Conservation (phyloP, 805 yeast genomes). For the Ogataea siamensis region DNA sequence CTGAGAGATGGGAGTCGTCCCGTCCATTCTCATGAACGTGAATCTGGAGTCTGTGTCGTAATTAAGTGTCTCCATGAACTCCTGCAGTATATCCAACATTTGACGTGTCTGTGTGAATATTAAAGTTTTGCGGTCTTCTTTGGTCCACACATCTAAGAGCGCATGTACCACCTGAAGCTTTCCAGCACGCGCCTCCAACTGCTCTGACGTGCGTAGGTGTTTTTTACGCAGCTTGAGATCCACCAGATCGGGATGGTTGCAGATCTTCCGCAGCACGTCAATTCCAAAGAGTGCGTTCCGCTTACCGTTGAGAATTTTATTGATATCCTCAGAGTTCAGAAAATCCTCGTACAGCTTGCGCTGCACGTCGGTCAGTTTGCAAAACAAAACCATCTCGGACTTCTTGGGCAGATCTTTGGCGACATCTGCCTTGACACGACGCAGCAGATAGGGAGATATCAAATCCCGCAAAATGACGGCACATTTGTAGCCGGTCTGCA, state of each 20-base stretch:
- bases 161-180: slow-evolving; percentile 87
- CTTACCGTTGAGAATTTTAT: slow-evolving; percentile 68
- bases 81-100: slow-evolving; percentile 85
- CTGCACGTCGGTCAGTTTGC: slow-evolving; percentile 77
- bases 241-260: slow-evolving; percentile 92
- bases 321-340: slow-evolving; percentile 70
- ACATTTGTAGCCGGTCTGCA: slow-evolving; percentile 93
- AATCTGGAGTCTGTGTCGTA: slow-evolving; percentile 30
- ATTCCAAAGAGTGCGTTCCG: slow-evolving; percentile 86
- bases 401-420: slow-evolving; percentile 93
- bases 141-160: slow-evolving; percentile 70
- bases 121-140: slow-evolving; percentile 73
- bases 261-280: slow-evolving; percentile 84
- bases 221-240: slow-evolving; percentile 37
- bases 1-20: slow-evolving; percentile 74
- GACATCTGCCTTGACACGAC: slow-evolving; percentile 90
- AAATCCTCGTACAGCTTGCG: slow-evolving; percentile 71
- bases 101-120: slow-evolving; percentile 92
- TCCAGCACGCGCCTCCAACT: slow-evolving; percentile 63
- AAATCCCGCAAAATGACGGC: slow-evolving; percentile 87
- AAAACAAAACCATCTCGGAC: slow-evolving; percentile 90
- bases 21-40: slow-evolving; percentile 85
- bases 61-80: slow-evolving; percentile 48
- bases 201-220: slow-evolving; percentile 12
- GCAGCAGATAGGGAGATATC: slow-evolving; percentile 81